Evolutionary conservation across 208 protist species (phyloP), one percentile per base, ranked within the genome.

Genomic region (Trichomonas vaginalis): DNA sequence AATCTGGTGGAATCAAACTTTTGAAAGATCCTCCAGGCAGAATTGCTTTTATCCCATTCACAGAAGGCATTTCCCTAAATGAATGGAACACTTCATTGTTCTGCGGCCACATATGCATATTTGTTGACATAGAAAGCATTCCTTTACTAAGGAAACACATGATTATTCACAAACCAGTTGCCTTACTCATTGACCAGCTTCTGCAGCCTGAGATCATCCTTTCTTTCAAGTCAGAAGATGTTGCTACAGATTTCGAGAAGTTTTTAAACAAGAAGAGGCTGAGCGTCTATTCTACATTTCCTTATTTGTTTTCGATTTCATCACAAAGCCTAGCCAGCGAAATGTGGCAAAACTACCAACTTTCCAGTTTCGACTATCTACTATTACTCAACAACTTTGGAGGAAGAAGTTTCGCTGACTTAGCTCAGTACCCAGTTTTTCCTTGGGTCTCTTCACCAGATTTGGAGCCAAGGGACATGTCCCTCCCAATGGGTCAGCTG

Each of bases 381-480:
- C n/a, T 92, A 17, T 1, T 32, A 15, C 37, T 92, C 0, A 92
- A 92, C 37, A 2, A 37, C 14, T 92, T 92, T 15, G 45, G 45
- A 17, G 86, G 86, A 1, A 0, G 86, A 10, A 51, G 23, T 48
- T 92, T 92, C 17, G 17, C 21, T 14, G 86, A 92, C 56, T 51
- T 92, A 39, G 51, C 86, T 51, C 86, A 92, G 51, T 92, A 92
- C 56, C 86, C 86, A 49, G n/a, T 92, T 42, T 92, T 92, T 51
- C 86, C 86, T 15, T 92, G 86, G 86, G n/a, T 92, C 17, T 23
- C 8, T n/a, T 92, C 86, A 32, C 86, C 86, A 51, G 0, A 35
- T 2, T 9, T 51, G 0, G 15, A 35, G 32, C 4, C 12, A 35
- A 0, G 86, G 10, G 86, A 92, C 15, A 39, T 92, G 15, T 56